phyloP scores from a whole-genome alignment of 768 basidiomycete species.

The Mycena polygramma region DNA sequence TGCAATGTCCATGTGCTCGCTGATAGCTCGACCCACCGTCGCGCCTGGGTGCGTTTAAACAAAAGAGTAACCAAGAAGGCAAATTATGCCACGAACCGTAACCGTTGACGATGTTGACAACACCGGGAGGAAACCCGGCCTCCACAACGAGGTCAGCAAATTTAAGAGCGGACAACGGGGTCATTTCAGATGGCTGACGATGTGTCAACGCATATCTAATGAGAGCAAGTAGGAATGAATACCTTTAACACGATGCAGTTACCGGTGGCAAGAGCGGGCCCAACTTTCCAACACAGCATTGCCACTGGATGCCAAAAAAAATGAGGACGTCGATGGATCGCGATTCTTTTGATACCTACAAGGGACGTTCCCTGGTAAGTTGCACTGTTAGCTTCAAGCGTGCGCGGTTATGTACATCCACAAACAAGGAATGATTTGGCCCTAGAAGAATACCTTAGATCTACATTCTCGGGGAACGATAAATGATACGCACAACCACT shows the following conservation, averaged over 20 bases:
- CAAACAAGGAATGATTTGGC: conserved; percentile 59
- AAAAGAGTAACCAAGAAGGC: conserved; percentile 36
- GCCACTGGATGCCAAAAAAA: conserved; percentile 28
- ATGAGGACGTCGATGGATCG: background rate
- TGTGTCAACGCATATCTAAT: background rate
- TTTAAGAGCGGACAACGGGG: conserved; percentile 71
- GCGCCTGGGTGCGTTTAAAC: conserved; percentile 8
- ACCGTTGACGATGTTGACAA: conserved; percentile 78
- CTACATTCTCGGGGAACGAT: background rate
- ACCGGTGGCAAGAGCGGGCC: conserved; percentile 56
- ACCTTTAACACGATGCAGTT: conserved; percentile 72
- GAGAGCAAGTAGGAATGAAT: background rate
- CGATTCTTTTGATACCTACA: conserved; percentile 47
- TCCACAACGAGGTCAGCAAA: conserved; percentile 66
- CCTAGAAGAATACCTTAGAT: conserved; percentile 29
- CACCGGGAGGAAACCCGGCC: conserved; percentile 80
- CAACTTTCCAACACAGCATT: conserved; percentile 49
- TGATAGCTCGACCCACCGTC: conserved; percentile 73
- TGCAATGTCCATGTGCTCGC: conserved; percentile 67
- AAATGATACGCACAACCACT: conserved; percentile 49
- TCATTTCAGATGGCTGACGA: conserved; percentile 71
- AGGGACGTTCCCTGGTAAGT: conserved; percentile 74
- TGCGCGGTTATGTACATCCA: background rate
- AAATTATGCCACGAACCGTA: conserved; percentile 66
- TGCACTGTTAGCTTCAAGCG: background rate